A percentile compares a stretch with the other conserved stretches of the same genome.
Evolutionary conservation across 2,329 filamentous ascomycete genomes (phyloP).

Genomic region (Exophiala sp.): DNA sequence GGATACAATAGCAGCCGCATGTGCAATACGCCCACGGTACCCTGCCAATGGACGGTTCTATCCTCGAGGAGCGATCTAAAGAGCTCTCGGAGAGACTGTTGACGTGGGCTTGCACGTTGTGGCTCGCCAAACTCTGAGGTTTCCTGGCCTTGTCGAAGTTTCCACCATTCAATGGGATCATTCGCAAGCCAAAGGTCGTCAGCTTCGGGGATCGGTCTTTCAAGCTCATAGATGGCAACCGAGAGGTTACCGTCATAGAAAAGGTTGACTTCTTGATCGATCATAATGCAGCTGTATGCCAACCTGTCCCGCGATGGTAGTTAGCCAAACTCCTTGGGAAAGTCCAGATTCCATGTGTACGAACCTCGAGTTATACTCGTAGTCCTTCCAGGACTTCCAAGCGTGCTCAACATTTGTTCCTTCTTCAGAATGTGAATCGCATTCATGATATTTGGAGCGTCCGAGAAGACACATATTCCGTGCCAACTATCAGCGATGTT

Average conservation of each 20-base stretch:
- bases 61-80: slow-evolving; percentile 1
- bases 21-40: background rate
- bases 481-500: too few species aligned
- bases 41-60: slow-evolving; percentile 1
- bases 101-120: background rate
- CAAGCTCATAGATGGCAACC: background rate
- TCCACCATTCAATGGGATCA: too few species aligned
- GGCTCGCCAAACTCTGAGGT: too few species aligned
- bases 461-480: too few species aligned
- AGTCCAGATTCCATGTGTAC: background rate
- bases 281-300: background rate
- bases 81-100: slow-evolving; percentile 1
- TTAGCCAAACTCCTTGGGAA: too few species aligned
- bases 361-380: slow-evolving; percentile 4
- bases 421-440: background rate
- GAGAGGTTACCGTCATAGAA: background rate
- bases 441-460: too few species aligned
- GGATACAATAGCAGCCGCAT: slow-evolving; percentile 2
- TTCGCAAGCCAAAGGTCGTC: slow-evolving; percentile 1
- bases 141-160: too few species aligned
- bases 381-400: slow-evolving; percentile 4
- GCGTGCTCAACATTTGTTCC: background rate
- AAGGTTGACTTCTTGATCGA: background rate
- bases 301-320: too few species aligned
- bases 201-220: background rate